phyloP scores from a whole-genome alignment of 2,329 filamentous ascomycete genomes.

The Ampelomyces quisqualis region DNA sequence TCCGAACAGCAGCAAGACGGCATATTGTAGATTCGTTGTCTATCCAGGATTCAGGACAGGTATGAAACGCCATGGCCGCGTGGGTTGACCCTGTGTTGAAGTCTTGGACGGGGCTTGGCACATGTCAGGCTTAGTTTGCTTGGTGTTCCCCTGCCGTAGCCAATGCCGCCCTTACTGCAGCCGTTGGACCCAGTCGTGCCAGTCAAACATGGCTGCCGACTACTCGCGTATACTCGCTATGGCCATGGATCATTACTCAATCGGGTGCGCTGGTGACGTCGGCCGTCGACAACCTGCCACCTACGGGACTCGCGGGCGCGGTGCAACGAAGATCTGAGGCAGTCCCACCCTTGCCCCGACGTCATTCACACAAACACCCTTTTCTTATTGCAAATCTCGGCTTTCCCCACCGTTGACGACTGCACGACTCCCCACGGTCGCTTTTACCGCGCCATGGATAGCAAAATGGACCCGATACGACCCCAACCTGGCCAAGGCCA shows the following conservation, averaged over 20 bases:
- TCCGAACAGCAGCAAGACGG: neutral
- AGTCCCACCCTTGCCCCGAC: conserved; percentile 15
- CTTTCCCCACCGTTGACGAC: conserved; percentile 1
- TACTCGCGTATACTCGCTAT: too few species aligned
- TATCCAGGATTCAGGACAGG: too few species aligned
- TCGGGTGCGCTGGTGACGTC: conserved; percentile 36
- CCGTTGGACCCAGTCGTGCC: conserved; percentile 20
- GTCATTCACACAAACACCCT: conserved; percentile 23
- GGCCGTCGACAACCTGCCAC: conserved; percentile 9
- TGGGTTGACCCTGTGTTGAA: too few species aligned
- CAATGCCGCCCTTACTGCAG: conserved; percentile 22
- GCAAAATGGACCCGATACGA: conserved; percentile 31
- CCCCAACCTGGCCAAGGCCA: conserved; percentile 26
- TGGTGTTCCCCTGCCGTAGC: conserved; percentile 7
- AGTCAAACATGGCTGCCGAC: too few species aligned
- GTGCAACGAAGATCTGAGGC: conserved; percentile 2
- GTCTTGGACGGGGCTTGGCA: conserved; percentile 6
- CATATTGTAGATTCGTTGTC: too few species aligned
- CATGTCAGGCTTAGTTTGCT: conserved; percentile 9
- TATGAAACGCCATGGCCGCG: too few species aligned
- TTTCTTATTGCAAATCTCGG: conserved; percentile 3
- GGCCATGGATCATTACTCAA: conserved; percentile 36
- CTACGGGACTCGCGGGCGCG: conserved; percentile 2
- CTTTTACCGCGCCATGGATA: conserved; percentile 1
- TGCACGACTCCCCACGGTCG: conserved; percentile 5